Base-by-base conservation (phyloP, 2,329 filamentous ascomycete species). In the Aspergillus sp. region DNA sequence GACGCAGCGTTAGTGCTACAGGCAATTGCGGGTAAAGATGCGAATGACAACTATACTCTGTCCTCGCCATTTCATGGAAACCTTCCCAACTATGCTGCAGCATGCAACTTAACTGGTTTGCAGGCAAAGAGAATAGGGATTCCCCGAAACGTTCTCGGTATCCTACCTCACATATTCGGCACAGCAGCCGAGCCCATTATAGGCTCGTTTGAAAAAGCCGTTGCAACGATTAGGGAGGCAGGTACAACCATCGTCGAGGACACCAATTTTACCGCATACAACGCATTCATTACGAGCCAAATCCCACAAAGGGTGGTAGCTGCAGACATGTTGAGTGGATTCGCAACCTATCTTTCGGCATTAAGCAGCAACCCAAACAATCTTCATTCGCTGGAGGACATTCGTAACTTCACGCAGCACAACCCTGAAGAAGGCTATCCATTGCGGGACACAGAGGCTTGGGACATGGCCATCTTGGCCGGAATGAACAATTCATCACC, bases 81-180 rank as follows among this genome's bases (percentile, higher is more conserved):
- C 0, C 68, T 82, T 1, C 86, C 86, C 0, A 77, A 90, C 68
- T 90, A 90, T 63, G 80, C 84, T 8, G 78, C 76, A 3, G 83
- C 86, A 0, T 84, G 86, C 66, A 78, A 83, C 19, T 70, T 78
- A 19, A 77, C 78, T 12, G 79, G 80, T 0, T 75, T 89, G 0
- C 60, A 72, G 11, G 85, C 84, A 7, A 83, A 83, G 52, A 80
- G 86, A 2, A 85, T 90, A 24, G 88, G 88, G 3, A 79, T 90
- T 3, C 84, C 87, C 0, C 78, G 82, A 17, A 87, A 88, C 62
- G 76, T 83, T 2, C 76, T 90, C 35, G 74, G 76, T 3, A 63
- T 72, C 3, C 70, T 65, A 3, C 63, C 69, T 9, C 62, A 68
- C 33, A 67, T 68, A 3, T 70, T 64, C 3, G 62, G 68, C 14